Evolutionary conservation across 2,329 filamentous ascomycete genomes (phyloP).

Genomic region (Orbilia ellipsospora): DNA sequence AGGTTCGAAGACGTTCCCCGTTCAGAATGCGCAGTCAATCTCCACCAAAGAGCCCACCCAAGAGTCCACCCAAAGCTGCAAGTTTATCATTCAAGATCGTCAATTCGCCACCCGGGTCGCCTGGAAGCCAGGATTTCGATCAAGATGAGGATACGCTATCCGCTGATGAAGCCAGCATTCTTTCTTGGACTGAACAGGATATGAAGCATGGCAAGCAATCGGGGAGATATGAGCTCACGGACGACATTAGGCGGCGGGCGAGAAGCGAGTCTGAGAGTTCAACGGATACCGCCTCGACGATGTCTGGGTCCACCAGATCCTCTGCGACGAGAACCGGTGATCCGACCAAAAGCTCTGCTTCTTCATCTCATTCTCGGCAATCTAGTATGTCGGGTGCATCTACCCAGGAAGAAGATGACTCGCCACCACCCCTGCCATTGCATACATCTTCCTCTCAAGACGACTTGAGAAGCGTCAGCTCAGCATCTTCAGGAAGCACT

Average conservation of each 20-base stretch:
- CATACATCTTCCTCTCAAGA: slow-evolving; percentile 55
- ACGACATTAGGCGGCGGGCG: slow-evolving; percentile 22
- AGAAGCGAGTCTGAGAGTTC: slow-evolving; percentile 54
- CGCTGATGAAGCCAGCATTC: slow-evolving; percentile 40
- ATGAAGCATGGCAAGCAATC: slow-evolving; percentile 35
- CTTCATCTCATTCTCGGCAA: slow-evolving; percentile 30
- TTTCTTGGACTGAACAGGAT: slow-evolving; percentile 50
- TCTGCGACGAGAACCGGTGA: slow-evolving; percentile 35
- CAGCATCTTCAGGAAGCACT: slow-evolving; percentile 42
- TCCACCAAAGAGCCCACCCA: slow-evolving; percentile 34
- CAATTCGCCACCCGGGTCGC: slow-evolving; percentile 39
- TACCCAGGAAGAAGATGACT: slow-evolving; percentile 46
- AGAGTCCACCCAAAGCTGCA: slow-evolving; percentile 34
- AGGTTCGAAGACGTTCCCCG: slow-evolving; percentile 47
- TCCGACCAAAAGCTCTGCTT: slow-evolving; percentile 32
- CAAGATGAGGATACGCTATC: slow-evolving; percentile 34
- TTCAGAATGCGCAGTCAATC: slow-evolving; percentile 43
- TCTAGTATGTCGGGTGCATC: slow-evolving; percentile 18
- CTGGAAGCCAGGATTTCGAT: slow-evolving; percentile 9
- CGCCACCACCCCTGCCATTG: slow-evolving; percentile 58
- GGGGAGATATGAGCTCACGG: slow-evolving; percentile 27
- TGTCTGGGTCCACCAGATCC: slow-evolving; percentile 31
- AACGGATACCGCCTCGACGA: slow-evolving; percentile 32
- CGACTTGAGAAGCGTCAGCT: slow-evolving; percentile 36
- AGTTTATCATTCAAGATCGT: slow-evolving; percentile 48